phyloP scores from a whole-genome alignment of 345 rosid species.

The Moringa oleifera region DNA sequence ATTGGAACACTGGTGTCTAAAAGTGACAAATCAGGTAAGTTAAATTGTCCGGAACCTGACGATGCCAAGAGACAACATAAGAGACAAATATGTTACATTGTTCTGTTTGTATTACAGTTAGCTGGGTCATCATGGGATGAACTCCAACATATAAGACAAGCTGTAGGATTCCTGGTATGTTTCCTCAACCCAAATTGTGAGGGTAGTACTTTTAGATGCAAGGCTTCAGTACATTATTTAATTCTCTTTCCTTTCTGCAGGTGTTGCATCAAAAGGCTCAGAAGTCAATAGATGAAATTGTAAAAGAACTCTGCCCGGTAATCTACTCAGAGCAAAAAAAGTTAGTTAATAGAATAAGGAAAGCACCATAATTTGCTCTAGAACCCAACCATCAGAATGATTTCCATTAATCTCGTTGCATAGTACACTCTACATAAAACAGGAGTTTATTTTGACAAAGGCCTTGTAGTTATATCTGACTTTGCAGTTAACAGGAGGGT shows the following conservation, averaged over 20 bases:
- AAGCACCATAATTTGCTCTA: too few relatives aligned
- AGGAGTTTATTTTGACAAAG: not conserved
- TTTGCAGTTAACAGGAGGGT: not conserved
- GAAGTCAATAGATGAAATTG: constrained; percentile 42
- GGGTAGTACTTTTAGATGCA: not conserved
- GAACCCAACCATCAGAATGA: too few relatives aligned
- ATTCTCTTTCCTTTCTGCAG: constrained; percentile 22
- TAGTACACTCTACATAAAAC: not conserved
- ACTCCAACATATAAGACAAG: constrained; percentile 61
- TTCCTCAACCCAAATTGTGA: constrained; percentile 14
- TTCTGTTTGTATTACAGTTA: constrained; percentile 19
- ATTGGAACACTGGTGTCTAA: constrained; percentile 56
- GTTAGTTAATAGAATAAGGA: not conserved
- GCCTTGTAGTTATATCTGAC: not conserved
- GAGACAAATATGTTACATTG: not conserved
- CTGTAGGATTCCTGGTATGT: constrained; percentile 62
- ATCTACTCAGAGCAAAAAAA: constrained; percentile 11
- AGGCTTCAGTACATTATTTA: constrained; percentile 3
- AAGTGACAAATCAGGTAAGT: constrained; percentile 47
- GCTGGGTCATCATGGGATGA: constrained; percentile 58
- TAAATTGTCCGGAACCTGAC: constrained; percentile 7
- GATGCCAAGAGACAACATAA: not conserved
- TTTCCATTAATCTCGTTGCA: too few relatives aligned
- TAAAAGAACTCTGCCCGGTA: constrained; percentile 54
- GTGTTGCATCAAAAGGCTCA: constrained; percentile 58